Base-by-base conservation (phyloP, 495 filamentous ascomycete species). In the Penicillium pulvis region DNA sequence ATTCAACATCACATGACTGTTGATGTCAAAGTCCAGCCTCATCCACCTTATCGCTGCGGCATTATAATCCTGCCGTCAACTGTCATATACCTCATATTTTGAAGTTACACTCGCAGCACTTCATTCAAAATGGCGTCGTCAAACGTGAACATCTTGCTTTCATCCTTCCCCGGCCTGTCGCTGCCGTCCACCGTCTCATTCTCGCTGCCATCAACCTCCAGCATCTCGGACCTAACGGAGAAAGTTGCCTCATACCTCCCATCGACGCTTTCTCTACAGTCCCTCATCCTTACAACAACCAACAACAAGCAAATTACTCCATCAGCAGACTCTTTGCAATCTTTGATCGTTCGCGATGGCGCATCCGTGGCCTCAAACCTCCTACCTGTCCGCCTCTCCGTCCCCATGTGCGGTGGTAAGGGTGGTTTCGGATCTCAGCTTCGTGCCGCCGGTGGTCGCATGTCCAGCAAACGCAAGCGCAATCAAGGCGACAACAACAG, bases 381-480 rank as follows among this genome's bases (percentile, higher is more conserved):
- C 61, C 81, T 98, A 53, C 85, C 91, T 2, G 83, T 98, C 10
- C 91, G 91, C 46, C 83, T 98, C 26, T 85, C 85, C 16, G 76
- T 85, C 7, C 79, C 89, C 10, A 76, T 97, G 41, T 87, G 85
- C 64, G 94, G 94, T 68, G 94, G 94, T 64, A 98, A 98, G 69
- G 94, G 94, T 70, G 94, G 94, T 55, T 98, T 98, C 73, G 94
- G 94, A 61, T 96, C 92, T 6, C 95, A 98, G 72, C 87, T 98
- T 28, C 91, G 94, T 69, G 94, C 94, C 5, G 94, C 94, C 14
- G 94, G 94, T 68, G 94, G 94, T 16, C 94, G 94, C 75, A 98
- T 98, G 94, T 94, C 91, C 1, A 90, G 86, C 6, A 92, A 91
- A 71, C 90, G 91, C 69, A 97, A 96, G 81, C 87, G 86, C 73